Evolutionary conservation across 495 filamentous ascomycete genomes (phyloP).

Genomic region (Hypomontagnella submonticulosa): DNA sequence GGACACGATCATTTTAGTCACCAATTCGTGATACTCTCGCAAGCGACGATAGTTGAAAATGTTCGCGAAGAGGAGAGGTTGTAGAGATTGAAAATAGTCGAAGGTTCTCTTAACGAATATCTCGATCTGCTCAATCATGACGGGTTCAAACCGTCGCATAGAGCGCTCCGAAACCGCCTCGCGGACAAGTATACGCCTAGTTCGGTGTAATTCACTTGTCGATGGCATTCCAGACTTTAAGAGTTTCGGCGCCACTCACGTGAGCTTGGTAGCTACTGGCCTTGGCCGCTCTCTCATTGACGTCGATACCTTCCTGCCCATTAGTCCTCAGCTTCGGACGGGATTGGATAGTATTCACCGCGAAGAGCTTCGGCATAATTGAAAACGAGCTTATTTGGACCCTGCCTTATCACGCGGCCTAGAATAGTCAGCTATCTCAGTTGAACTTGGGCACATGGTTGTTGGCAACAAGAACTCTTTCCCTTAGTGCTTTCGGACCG

Average conservation of each 20-base stretch:
- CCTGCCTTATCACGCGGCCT: not conserved
- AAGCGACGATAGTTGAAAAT: too few species aligned
- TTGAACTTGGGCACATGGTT: too few species aligned
- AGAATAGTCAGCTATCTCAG: too few species aligned
- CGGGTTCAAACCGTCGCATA: conserved; percentile 38
- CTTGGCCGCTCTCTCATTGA: not conserved
- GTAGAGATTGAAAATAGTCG: conserved; percentile 12
- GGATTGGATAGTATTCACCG: not conserved
- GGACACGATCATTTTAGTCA: conserved; percentile 15
- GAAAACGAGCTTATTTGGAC: conserved; percentile 3
- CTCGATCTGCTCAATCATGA: conserved; percentile 37
- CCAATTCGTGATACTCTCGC: not conserved
- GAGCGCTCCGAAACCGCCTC: not conserved
- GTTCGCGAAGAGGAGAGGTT: too few species aligned
- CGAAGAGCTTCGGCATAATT: not conserved
- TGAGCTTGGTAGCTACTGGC: not conserved
- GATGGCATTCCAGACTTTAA: conserved; percentile 1
- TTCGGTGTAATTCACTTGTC: conserved; percentile 3
- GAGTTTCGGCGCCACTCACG: not conserved
- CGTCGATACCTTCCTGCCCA: not conserved
- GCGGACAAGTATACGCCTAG: not conserved
- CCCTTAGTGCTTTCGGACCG: not conserved
- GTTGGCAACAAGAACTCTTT: not conserved
- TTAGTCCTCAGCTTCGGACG: not conserved
- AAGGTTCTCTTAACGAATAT: conserved; percentile 29